Percentiles rank a stretch among this genome's conserved stretches.
phyloP scores from a whole-genome alignment of 768 basidiomycete species.

The Amanita fuliginea region DNA sequence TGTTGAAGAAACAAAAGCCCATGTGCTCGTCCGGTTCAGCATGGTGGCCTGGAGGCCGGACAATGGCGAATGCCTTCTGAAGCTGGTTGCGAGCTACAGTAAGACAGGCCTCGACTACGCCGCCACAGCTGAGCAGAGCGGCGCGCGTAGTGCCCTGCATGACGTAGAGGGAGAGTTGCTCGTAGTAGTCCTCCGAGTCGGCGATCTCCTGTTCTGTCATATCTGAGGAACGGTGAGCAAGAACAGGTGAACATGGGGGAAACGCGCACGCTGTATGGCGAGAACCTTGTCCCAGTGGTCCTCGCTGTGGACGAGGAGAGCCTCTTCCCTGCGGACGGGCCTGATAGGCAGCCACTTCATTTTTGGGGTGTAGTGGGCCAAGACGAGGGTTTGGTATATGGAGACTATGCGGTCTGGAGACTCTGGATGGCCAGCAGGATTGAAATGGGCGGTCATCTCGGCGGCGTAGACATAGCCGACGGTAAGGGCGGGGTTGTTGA shows the following conservation, averaged over 20 bases:
- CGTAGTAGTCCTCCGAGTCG: slow-evolving; percentile 76
- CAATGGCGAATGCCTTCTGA: slow-evolving; percentile 87
- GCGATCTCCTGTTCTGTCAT: slow-evolving; percentile 67
- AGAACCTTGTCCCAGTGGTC: slow-evolving; percentile 89
- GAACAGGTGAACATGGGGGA: neutral
- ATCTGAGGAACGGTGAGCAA: slow-evolving; percentile 27
- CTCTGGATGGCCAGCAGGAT: slow-evolving; percentile 43
- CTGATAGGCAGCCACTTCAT: slow-evolving; percentile 78
- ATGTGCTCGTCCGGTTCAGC: slow-evolving; percentile 97
- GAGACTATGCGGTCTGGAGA: slow-evolving; percentile 80
- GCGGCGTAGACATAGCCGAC: slow-evolving; percentile 84
- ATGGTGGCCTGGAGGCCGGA: slow-evolving; percentile 96
- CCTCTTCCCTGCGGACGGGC: slow-evolving; percentile 66
- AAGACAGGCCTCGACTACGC: slow-evolving; percentile 83
- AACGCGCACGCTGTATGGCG: slow-evolving; percentile 61
- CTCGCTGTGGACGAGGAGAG: slow-evolving; percentile 80
- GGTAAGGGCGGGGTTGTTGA: slow-evolving; percentile 24
- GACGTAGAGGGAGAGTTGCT: slow-evolving; percentile 87
- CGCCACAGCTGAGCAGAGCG: slow-evolving; percentile 86
- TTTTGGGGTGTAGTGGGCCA: slow-evolving; percentile 43
- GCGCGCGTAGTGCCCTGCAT: slow-evolving; percentile 75
- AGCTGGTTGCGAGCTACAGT: slow-evolving; percentile 75
- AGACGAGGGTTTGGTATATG: slow-evolving; percentile 61
- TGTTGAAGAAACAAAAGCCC: slow-evolving; percentile 99
- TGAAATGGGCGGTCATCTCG: slow-evolving; percentile 80